Base-by-base conservation (phyloP, 257 asterid species). In the Jaltomata sinuosa region DNA sequence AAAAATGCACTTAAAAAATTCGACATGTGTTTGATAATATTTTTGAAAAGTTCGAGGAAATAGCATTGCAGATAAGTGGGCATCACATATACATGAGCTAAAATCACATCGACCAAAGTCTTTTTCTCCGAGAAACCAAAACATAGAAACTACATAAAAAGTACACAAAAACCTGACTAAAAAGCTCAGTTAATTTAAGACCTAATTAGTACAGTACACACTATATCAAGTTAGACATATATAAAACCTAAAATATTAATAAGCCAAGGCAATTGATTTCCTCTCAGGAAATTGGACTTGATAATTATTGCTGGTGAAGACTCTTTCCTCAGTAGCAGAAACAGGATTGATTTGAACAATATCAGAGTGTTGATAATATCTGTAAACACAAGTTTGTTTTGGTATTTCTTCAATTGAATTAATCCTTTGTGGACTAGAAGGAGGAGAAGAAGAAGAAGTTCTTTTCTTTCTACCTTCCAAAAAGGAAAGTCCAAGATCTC, bases 401-500 rank as follows among this genome's bases (percentile, higher is more conserved):
- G 82, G 82, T 77, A 3, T 16, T 68, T 49, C 82, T 7, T 29
- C 11, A 15, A 22, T 12, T 14, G 59, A n/a, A n/a, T n/a, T 29
- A 49, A 77, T 62, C 10, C 45, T 77, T 77, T 77, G 82, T 27
- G 82, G 82, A 77, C 82, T 77, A 47, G 82, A 64, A 27, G 18
- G 11, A 5, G 71, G 38, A 21, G 62, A 36, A 19, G 52, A 25
- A 5, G 61, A 29, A 11, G 68, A 57, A 8, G 67, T 27, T 31
- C 62, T 47, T 77, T 42, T 10, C 8, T 49, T 77, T 77, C 45
- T 77, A 27, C 82, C 62, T 77, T 77, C 82, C 27, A 77, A 8
- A 27, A 77, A 49, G 42, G 82, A 47, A 77, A 77, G 82, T 49
- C 82, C 82, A 77, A 77, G 25, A 29, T 77, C 82, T 49, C 82